These are phyloP conservation scores for Clonostachys byssicola DNA, from an alignment of 2,329 filamentous ascomycete species.

Conservation along the genomic window DNA sequence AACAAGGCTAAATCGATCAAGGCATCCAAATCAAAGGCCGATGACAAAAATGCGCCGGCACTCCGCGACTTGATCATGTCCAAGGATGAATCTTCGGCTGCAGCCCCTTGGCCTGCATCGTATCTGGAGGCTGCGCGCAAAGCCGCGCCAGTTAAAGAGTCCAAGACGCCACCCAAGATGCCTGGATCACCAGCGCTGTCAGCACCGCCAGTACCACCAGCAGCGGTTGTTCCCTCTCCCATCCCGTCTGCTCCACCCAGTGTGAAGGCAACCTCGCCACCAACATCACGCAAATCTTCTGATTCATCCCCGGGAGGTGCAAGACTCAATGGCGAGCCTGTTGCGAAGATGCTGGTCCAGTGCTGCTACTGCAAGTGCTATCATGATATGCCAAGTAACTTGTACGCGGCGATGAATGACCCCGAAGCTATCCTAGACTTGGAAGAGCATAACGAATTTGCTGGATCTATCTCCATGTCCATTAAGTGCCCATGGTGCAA, in stretches of 20 bases:
- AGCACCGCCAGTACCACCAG: not conserved
- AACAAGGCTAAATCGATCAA: constrained; percentile 8
- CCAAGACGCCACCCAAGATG: constrained; percentile 2
- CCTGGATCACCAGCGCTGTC: constrained; percentile 11
- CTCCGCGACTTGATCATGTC: constrained; percentile 6
- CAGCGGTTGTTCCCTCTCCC: not conserved
- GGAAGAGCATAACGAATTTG: constrained; percentile 45
- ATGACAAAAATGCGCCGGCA: not conserved
- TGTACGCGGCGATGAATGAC: constrained; percentile 62
- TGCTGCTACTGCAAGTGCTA: constrained; percentile 62
- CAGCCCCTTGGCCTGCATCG: constrained; percentile 6
- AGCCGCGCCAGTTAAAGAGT: constrained; percentile 2
- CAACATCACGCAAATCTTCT: not conserved
- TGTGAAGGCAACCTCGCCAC: not conserved
- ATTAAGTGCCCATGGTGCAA: constrained; percentile 69
- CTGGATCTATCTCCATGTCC: constrained; percentile 53
- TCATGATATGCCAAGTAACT: constrained; percentile 60
- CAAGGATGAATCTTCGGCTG: constrained; percentile 9
- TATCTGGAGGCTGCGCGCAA: constrained; percentile 13
- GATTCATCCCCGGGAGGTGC: not conserved
- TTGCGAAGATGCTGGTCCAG: constrained; percentile 62
- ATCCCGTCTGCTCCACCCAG: not conserved
- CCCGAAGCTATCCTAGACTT: constrained; percentile 33
- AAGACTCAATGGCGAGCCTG: constrained; percentile 22
- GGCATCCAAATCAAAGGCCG: not conserved